phyloP scores from a whole-genome alignment of 2,329 filamentous ascomycete species.

The Pyrenophora teres region DNA sequence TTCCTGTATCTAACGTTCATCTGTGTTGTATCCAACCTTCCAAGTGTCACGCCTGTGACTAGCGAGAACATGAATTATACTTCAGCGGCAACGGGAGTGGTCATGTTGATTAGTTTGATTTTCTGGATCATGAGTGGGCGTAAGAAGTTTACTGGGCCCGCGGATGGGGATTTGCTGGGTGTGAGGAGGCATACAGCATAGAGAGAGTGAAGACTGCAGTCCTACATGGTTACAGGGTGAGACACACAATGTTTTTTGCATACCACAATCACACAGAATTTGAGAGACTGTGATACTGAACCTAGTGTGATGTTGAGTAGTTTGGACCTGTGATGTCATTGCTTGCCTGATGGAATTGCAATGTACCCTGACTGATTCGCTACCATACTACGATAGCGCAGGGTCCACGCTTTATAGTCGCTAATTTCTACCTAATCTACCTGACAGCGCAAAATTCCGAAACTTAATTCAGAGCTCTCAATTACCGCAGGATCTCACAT shows the following conservation, averaged over 20 bases:
- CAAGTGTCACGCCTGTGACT: constrained; percentile 56
- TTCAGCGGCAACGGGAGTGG: constrained; percentile 59
- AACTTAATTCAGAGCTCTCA: too few species aligned
- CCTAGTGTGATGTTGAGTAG: too few species aligned
- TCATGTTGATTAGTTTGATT: constrained; percentile 56
- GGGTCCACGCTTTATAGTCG: too few species aligned
- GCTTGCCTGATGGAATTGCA: too few species aligned
- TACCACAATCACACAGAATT: too few species aligned
- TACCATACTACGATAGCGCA: neutral
- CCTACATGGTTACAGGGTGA: neutral
- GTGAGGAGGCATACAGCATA: neutral
- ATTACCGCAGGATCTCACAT: neutral
- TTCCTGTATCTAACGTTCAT: constrained; percentile 60
- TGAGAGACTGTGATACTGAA: too few species aligned
- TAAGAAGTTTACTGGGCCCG: constrained; percentile 57
- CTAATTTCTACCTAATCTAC: too few species aligned
- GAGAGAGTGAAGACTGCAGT: too few species aligned
- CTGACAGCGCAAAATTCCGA: neutral
- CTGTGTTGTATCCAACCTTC: constrained; percentile 62
- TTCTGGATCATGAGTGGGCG: constrained; percentile 60
- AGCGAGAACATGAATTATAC: constrained; percentile 64
- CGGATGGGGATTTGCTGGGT: constrained; percentile 28
- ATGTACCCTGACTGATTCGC: neutral
- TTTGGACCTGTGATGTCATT: too few species aligned
- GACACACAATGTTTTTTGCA: too few species aligned